Evolutionary conservation across 495 filamentous ascomycete species (phyloP).

Genomic region (Hypoxylon subgilvum): DNA sequence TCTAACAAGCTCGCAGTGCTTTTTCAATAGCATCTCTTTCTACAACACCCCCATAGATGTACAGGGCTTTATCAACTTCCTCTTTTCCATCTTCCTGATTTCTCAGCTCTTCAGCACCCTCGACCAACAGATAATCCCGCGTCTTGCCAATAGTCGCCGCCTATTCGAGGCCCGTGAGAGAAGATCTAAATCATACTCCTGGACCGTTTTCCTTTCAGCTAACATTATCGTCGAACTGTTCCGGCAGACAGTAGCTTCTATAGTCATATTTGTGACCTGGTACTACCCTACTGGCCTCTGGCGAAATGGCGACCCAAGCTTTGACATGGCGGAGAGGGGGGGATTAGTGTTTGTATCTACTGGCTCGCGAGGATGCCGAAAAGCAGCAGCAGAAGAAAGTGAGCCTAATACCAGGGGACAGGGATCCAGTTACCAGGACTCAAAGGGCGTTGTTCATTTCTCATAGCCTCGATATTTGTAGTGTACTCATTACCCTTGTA

Average conservation of each 20-base stretch:
- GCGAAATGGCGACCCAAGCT: conserved; percentile 59
- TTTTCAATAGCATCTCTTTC: conserved; percentile 92
- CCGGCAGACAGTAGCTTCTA: conserved; percentile 74
- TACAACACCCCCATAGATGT: conserved; percentile 70
- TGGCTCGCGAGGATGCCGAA: conserved; percentile 82
- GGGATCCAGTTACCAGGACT: no score
- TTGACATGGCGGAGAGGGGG: conserved; percentile 58
- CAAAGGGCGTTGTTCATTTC: no score
- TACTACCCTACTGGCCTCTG: conserved; percentile 84
- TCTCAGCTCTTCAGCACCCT: conserved; percentile 77
- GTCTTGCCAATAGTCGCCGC: conserved; percentile 76
- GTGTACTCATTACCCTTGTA: no score
- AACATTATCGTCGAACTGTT: conserved; percentile 78
- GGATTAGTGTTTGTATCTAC: conserved; percentile 74
- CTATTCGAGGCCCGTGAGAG: conserved; percentile 88
- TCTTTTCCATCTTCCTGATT: conserved; percentile 86
- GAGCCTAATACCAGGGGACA: no score
- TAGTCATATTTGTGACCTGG: conserved; percentile 74
- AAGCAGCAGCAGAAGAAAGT: no score
- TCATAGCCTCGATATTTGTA: no score
- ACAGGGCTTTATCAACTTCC: conserved; percentile 85
- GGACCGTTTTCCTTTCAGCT: conserved; percentile 81
- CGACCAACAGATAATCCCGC: conserved; percentile 83
- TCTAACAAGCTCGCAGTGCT: no score
- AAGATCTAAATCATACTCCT: conserved; percentile 81